Evolutionary conservation across 495 filamentous ascomycete genomes (phyloP), one percentile per base, ranked within the genome.

Genomic region (Aspergillus wentii): DNA sequence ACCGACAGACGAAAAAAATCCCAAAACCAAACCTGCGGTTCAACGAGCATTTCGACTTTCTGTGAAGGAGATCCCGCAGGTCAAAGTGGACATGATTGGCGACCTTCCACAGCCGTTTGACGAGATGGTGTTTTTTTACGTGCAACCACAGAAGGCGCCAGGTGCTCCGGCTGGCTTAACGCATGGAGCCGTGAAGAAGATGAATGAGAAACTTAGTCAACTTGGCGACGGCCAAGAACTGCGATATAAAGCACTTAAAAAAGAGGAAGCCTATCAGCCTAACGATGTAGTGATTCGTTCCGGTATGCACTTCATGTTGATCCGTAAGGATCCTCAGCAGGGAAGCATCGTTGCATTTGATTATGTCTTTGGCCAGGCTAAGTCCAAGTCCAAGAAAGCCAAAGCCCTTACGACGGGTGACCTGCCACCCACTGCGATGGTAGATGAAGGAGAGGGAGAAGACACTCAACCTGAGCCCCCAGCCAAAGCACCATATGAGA

Each of bases 21-120:
- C 21, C 21, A 27, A 6, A 0, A 10, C 35, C 1, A 27, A 37
- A n/a, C 35, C 35, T 8, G 13, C 10, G 14, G 21, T 23, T 7
- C 33, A 35, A 20, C 33, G 33, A 2, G 35, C 22, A 2, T 27
- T 27, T 14, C 8, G 25, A 16, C 19, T 39, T 21, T 25, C 15
- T 0, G 17, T 31, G 17, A 27, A 13, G 5, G 35, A 57, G 15
- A 34, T 71, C 7, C 59, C 60, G 5, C 23, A n/a, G n/a, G n/a
- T n/a, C n/a, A n/a, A n/a, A n/a, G n/a, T n/a, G n/a, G n/a, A n/a
- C n/a, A n/a, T 68, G 8, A 42, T 72, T 14, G 64, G 64, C 4
- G 15, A 41, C 1, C 10, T 49, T 1, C 38, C 48, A 2, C 67
- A 68, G 41, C 68, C 68, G 1, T 62, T 71, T 23, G 61, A 73